These are phyloP conservation scores for Argentina anserina DNA, from an alignment of 306 rosid species.

Conservation along the genomic window DNA sequence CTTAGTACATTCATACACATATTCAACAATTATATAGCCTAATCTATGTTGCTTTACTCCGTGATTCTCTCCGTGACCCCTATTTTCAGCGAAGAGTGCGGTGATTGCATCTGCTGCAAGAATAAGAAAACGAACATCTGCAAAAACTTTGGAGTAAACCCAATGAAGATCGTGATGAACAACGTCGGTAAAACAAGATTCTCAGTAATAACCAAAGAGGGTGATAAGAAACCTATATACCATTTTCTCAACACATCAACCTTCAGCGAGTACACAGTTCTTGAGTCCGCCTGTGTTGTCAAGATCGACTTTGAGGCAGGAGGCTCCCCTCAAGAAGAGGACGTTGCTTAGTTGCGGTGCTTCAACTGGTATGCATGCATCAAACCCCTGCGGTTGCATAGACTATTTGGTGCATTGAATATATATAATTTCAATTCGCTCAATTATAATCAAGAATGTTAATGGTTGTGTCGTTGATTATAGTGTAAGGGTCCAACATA, in stretches of 20 bases:
- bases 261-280: slow-evolving; percentile 67
- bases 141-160: slow-evolving; percentile 54
- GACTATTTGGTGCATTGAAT: no score
- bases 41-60: no score
- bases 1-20: no score
- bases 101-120: slow-evolving; percentile 49
- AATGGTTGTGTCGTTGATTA: no score
- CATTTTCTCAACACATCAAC: slow-evolving; percentile 89
- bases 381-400: no score
- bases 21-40: no score
- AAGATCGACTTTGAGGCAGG: slow-evolving; percentile 20
- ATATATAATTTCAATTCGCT: no score
- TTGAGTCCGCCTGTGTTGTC: slow-evolving; percentile 68
- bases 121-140: slow-evolving; percentile 48
- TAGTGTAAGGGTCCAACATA: not conserved
- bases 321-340: slow-evolving; percentile 42
- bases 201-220: slow-evolving; percentile 18
- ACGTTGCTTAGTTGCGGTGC: slow-evolving; percentile 76
- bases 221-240: slow-evolving; percentile 31
- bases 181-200: slow-evolving; percentile 58
- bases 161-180: slow-evolving; percentile 48
- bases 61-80: no score
- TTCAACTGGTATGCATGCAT: slow-evolving; percentile 49
- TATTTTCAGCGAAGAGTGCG: slow-evolving; percentile 80
- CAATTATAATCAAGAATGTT: no score